Evolutionary conservation across 139 green algal species (phyloP), one percentile per base, ranked within the genome.

Genomic region (Tetraselmis striata): DNA sequence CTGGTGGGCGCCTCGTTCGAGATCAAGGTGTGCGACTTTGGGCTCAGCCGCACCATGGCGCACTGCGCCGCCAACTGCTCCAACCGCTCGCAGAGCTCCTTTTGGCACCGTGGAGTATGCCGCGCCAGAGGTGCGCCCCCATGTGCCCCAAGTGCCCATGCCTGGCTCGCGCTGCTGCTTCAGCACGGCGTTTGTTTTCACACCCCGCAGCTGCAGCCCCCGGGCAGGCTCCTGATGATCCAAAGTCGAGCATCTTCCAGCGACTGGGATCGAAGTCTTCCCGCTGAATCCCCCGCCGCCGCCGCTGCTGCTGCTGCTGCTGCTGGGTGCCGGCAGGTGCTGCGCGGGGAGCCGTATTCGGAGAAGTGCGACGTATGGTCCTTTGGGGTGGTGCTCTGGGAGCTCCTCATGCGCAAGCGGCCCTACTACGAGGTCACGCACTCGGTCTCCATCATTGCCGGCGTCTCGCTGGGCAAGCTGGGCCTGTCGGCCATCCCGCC

Each of bases 31-130:
- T 45, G 29, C 0, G 89, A 92, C 84, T 91, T 92, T 84, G 89
- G 89, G 1, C 85, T 92, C 2, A 82, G 30, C 59, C 81, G 89
- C 76, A 90, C 91, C 79, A 91, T 90, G 81, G 89, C 91, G 82
- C 87, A 90, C 28, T 83, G 31, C 18, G 80, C 59, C 23, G 80
- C 58, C 79, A 58, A 28, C 23, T 30, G 59, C 59, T 30, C 18
- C 75, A 23, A 74, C 59, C 23, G 22, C 28, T 76, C n/a, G 45
- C 45, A 67, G 45, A 67, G 45, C 45, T 67, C 45, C 45, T 67
- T 67, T n/a, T 18, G 89, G 89, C 59, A 92, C 89, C 1, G 86
- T 92, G 26, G 89, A 92, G 85, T 92, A 92, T 81, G 88, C 85
- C 29, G 89, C 89, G 24, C 89, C 89, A 1, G 89, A 92, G 84